Conservation (phyloP, 2,329 filamentous ascomycete genomes). For the Fusarium phyllophilum region DNA sequence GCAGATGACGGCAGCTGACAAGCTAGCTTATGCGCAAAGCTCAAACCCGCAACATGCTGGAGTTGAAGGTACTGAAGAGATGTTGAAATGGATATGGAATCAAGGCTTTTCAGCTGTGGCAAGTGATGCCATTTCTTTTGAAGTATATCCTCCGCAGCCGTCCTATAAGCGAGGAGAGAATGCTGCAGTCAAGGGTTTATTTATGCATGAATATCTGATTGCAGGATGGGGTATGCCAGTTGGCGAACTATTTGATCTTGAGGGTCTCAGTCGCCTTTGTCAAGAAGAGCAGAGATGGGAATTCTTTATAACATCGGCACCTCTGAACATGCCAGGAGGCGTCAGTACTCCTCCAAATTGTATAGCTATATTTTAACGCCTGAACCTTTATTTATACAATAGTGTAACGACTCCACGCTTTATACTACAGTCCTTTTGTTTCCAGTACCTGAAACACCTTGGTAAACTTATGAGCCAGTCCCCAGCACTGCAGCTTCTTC, state of each 20-base stretch:
- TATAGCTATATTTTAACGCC: not conserved
- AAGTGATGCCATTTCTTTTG: not conserved
- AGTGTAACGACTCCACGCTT: fast-evolving
- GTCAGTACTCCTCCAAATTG: slow-evolving; percentile 6
- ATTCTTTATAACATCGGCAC: not conserved
- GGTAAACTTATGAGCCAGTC: not conserved
- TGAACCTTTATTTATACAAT: not conserved
- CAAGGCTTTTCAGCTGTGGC: slow-evolving; percentile 1
- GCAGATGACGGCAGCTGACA: not conserved
- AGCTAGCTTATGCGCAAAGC: not conserved
- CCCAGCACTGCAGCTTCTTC: not conserved
- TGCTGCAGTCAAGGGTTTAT: not conserved
- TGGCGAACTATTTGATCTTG: not conserved
- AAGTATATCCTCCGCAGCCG: not conserved
- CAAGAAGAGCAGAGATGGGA: slow-evolving; percentile 1
- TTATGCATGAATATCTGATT: slow-evolving; percentile 5
- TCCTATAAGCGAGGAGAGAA: not conserved
- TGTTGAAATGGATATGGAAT: slow-evolving; percentile 6
- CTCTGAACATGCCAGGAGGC: slow-evolving; percentile 2
- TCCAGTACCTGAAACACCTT: not conserved
- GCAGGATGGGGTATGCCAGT: slow-evolving; percentile 1
- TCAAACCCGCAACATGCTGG: slow-evolving; percentile 3
- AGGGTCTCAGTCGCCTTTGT: not conserved
- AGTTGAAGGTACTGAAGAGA: slow-evolving; percentile 1
- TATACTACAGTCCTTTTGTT: not conserved